Conservation (phyloP, 495 filamentous ascomycete species). For the Terfezia claveryi region DNA sequence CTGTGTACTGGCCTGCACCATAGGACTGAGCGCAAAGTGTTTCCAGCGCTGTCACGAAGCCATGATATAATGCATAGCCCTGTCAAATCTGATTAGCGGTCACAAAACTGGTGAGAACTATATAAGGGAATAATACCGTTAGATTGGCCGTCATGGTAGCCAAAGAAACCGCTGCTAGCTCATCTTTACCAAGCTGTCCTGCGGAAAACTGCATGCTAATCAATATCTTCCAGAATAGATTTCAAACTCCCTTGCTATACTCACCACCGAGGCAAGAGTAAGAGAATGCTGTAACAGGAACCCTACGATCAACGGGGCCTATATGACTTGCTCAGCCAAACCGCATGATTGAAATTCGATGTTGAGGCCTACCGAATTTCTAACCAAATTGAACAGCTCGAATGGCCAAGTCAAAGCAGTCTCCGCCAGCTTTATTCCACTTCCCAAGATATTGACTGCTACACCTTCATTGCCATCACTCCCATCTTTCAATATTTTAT, state of each 20-base stretch:
- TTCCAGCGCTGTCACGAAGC: constrained; percentile 43
- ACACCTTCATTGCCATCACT: not conserved
- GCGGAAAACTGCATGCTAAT: constrained; percentile 29
- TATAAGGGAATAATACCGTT: constrained; percentile 45
- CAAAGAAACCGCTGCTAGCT: constrained; percentile 43
- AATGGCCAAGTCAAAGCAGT: not conserved
- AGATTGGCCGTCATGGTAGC: constrained; percentile 54
- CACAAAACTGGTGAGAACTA: constrained; percentile 21
- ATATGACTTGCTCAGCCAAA: not conserved
- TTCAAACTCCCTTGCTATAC: not conserved
- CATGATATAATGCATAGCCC: constrained; percentile 48
- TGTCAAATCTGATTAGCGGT: not conserved
- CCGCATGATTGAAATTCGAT: too few species aligned
- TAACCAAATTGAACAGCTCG: not conserved
- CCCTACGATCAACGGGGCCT: constrained; percentile 38
- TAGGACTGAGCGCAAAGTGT: constrained; percentile 57
- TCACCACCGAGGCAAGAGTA: constrained; percentile 36
- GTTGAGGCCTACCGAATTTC: constrained; percentile 1
- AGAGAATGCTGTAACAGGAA: constrained; percentile 54
- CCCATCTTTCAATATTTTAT: not conserved
- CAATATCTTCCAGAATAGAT: too few species aligned
- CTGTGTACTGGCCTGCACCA: constrained; percentile 40
- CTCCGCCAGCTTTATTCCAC: not conserved
- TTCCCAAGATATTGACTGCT: not conserved
- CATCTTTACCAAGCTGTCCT: constrained; percentile 37